A percentile compares a stretch with the other conserved stretches of the same genome.
Evolutionary conservation across 2,329 filamentous ascomycete genomes (phyloP).

Genomic region (Penicillium oxalicum): DNA sequence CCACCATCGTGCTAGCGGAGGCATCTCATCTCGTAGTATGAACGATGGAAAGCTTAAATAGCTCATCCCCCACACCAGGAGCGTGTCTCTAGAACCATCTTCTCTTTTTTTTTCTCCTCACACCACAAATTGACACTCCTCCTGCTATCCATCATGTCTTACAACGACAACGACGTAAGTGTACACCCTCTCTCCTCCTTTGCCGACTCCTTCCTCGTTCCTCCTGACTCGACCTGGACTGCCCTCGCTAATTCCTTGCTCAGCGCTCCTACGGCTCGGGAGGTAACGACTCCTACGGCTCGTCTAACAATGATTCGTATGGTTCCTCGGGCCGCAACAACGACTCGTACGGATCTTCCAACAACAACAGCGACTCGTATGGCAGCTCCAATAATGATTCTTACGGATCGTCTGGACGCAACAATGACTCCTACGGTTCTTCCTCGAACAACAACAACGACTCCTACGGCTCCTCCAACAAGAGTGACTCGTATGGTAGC

Average conservation of each 20-base stretch:
- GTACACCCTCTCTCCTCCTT: background rate
- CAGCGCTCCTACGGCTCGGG: slow-evolving; percentile 5
- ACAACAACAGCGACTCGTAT: background rate
- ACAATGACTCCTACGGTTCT: background rate
- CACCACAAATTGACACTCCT: no score
- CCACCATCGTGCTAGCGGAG: no score
- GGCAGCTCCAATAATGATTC: background rate
- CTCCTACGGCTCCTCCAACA: background rate
- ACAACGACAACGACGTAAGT: slow-evolving; percentile 5
- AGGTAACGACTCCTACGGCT: slow-evolving; percentile 1
- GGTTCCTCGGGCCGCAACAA: background rate
- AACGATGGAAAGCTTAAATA: no score
- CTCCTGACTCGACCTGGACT: no score
- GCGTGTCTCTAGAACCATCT: no score
- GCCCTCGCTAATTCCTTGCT: background rate
- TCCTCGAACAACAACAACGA: background rate
- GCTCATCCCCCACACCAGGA: no score
- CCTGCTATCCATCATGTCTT: slow-evolving; percentile 2
- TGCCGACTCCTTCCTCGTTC: background rate
- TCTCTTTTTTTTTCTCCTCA: no score
- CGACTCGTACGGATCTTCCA: background rate
- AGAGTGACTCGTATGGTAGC: background rate
- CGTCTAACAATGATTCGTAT: background rate
- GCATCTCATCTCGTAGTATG: no score
- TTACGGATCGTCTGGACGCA: background rate